Conservation (phyloP, 768 basidiomycete genomes). For the Boletus huronensis region DNA sequence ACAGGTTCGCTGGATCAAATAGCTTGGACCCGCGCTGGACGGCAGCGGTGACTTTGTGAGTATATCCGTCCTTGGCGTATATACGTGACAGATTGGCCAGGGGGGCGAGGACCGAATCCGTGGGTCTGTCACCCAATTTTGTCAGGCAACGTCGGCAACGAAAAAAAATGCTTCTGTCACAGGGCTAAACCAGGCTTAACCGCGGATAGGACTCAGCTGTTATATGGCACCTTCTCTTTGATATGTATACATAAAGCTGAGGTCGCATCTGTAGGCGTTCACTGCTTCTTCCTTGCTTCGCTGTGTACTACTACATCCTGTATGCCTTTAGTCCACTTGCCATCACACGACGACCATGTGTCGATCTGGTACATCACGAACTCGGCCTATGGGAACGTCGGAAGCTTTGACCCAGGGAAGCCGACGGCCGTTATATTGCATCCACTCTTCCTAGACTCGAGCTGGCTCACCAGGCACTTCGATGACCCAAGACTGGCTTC, state of each 20-base stretch:
- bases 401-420: slow-evolving; percentile 61
- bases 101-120: background rate
- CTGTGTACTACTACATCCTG: slow-evolving; percentile 35
- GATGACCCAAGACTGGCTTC: slow-evolving; percentile 59
- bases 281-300: slow-evolving; percentile 2
- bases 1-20: background rate
- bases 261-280: slow-evolving; percentile 6
- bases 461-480: slow-evolving; percentile 65
- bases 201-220: slow-evolving; percentile 3
- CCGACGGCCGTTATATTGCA: slow-evolving; percentile 68
- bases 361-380: slow-evolving; percentile 74
- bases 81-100: background rate
- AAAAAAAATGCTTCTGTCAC: slow-evolving; percentile 20
- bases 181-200: slow-evolving; percentile 8
- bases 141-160: slow-evolving; percentile 24
- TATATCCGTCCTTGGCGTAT: background rate
- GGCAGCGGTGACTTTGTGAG: background rate
- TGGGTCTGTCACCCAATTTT: slow-evolving; percentile 15
- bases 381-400: slow-evolving; percentile 53
- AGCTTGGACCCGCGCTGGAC: background rate
- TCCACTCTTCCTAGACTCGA: slow-evolving; percentile 63
- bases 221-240: slow-evolving; percentile 4
- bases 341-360: slow-evolving; percentile 60
- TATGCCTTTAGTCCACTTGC: slow-evolving; percentile 71
- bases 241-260: slow-evolving; percentile 22